A percentile compares a stretch with the other conserved stretches of the same genome.
Evolutionary conservation across 495 filamentous ascomycete species (phyloP).

Genomic region (Podospora comata): DNA sequence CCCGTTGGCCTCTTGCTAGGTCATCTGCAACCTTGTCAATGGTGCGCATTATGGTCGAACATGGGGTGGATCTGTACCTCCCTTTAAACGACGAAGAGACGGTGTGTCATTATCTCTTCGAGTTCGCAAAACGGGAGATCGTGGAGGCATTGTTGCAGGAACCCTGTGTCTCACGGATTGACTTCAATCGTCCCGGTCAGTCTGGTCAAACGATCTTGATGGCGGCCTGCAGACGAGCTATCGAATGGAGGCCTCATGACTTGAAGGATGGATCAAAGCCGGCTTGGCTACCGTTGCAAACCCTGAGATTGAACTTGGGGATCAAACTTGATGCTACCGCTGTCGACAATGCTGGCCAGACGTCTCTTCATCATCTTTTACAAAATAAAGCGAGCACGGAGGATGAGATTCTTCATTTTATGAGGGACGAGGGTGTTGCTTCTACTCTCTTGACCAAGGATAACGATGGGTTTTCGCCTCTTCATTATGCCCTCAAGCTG

Average conservation of each 20-base stretch:
- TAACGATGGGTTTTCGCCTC: slow-evolving; percentile 16
- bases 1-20: too few relatives aligned
- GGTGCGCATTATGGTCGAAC: slow-evolving; percentile 21
- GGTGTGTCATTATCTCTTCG: slow-evolving; percentile 24
- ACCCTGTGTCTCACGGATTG: slow-evolving; percentile 15
- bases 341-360: slow-evolving; percentile 27
- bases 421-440: background rate
- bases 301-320: slow-evolving; percentile 2
- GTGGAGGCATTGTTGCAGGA: slow-evolving; percentile 18
- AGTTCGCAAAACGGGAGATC: slow-evolving; percentile 15
- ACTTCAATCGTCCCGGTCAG: slow-evolving; percentile 28
- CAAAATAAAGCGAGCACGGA: slow-evolving; percentile 20
- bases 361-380: slow-evolving; percentile 31
- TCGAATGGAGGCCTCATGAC: too few relatives aligned
- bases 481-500: slow-evolving; percentile 28
- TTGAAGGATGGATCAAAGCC: background rate
- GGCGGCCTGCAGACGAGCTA: slow-evolving; percentile 15
- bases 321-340: slow-evolving; percentile 17
- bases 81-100: slow-evolving; percentile 21
- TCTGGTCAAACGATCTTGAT: slow-evolving; percentile 25
- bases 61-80: slow-evolving; percentile 25
- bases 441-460: slow-evolving; percentile 10
- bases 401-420: slow-evolving; percentile 18
- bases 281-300: slow-evolving; percentile 19
- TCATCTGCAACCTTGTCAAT: slow-evolving; percentile 6